Base-by-base conservation (phyloP, 2,329 filamentous ascomycete species). In the Beauveria asiatica region DNA sequence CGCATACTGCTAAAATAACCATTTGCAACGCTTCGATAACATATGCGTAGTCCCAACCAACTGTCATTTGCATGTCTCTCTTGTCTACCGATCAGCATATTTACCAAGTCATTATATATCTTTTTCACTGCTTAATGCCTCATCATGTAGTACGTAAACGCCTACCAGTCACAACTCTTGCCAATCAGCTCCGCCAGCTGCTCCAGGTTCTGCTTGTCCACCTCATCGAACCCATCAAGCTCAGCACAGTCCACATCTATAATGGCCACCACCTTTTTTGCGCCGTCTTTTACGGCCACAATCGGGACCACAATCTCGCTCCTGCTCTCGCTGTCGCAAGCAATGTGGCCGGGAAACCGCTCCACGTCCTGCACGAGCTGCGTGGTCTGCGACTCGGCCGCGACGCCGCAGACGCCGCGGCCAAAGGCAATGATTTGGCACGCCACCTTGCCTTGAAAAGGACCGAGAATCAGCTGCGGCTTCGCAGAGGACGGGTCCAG, bases 291-390 rank as follows among this genome's bases (percentile, higher is more conserved):
- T 5, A 68, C 65, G 17, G 68, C 68, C 5, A 88, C 64, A 63
- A 93, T 81, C 2, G 90, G 90, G 53, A 93, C 89, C 19, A 94
- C 90, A 70, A 94, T 86, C 76, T 94, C 90, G 70, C 89, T 92
- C 74, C 78, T 83, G 67, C 84, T 90, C 61, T 84, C 86, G 4
- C 83, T 82, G 71, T 94, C 90, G 70, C 90, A 93, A 10, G 90
- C 89, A 68, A 94, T 92, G 70, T 93, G 90, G 2, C 88, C 89
- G 0, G 88, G 87, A 68, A 93, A 93, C 56, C 75, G 69, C 48
- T 90, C 85, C 8, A 94, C 89, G 70, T 94, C 85, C 13, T 77
- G 74, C 0, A 88, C 81, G 7, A 92, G 70, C 73, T 90, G 87
- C 11, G 89, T 92, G 62, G 74, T 69, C 49, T 74, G 73, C 3